These are phyloP conservation scores for Boletellus dicymbophilus DNA, from an alignment of 1,284 basidiomycete species.

Conservation along the genomic window DNA sequence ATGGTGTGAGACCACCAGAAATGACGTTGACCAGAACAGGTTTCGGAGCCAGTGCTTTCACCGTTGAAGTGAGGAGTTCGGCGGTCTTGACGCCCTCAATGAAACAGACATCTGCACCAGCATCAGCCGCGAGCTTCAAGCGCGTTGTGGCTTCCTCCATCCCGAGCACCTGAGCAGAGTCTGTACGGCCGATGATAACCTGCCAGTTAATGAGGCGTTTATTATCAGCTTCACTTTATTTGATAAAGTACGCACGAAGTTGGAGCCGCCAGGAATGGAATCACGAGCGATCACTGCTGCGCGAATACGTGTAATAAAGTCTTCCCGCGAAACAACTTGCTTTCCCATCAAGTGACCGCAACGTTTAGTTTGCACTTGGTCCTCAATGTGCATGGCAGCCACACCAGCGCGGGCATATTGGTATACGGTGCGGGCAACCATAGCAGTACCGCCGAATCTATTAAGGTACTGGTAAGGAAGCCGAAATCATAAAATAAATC, in stretches of 20 bases:
- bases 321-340: conserved; percentile 72
- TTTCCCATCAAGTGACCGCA: conserved; percentile 84
- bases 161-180: conserved; percentile 77
- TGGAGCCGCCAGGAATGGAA: conserved; percentile 68
- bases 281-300: conserved; percentile 76
- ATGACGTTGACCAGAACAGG: conserved; percentile 80
- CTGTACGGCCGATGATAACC: conserved; percentile 83
- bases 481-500: neutral
- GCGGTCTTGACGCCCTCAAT: conserved; percentile 79
- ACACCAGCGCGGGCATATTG: conserved; percentile 74
- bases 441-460: conserved; percentile 76
- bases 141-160: conserved; percentile 79
- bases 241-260: conserved; percentile 51
- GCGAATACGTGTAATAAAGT: conserved; percentile 75
- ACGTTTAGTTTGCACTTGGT: conserved; percentile 82
- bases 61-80: conserved; percentile 63
- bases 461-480: neutral
- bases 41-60: conserved; percentile 67
- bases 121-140: conserved; percentile 70
- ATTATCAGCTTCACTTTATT: neutral
- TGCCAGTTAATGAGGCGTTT: conserved; percentile 19
- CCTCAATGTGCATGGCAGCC: conserved; percentile 80
- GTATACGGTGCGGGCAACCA: conserved; percentile 75
- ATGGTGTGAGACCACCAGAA: conserved; percentile 74
- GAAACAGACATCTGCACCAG: conserved; percentile 83